A percentile compares a stretch with the other conserved stretches of the same genome.
Conservation (phyloP, 1,139 yeast species). For the Diutina scorzettiae region DNA sequence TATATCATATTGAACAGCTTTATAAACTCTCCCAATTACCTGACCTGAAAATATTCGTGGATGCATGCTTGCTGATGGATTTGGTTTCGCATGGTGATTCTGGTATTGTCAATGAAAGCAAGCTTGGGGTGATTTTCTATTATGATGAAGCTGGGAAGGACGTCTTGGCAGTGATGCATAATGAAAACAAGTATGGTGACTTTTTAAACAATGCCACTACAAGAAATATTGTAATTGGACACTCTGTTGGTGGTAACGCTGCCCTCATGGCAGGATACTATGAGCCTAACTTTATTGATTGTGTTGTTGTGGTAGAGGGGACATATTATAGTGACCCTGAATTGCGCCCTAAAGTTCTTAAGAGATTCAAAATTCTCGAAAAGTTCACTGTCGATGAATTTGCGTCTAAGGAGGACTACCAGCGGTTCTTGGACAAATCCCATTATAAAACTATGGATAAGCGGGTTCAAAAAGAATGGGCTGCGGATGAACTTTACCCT, state of each 20-base stretch:
- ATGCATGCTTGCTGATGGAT: constrained; percentile 40
- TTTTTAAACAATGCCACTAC: not conserved
- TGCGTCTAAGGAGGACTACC: constrained; percentile 26
- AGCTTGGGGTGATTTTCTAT: constrained; percentile 38
- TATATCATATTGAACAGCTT: constrained; percentile 35
- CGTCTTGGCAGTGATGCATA: constrained; percentile 17
- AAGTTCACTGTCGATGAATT: constrained; percentile 22
- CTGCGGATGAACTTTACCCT: constrained; percentile 21
- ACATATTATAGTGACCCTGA: constrained; percentile 28
- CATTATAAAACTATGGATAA: constrained; percentile 37
- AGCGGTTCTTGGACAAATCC: constrained; percentile 24
- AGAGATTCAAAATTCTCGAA: constrained; percentile 16
- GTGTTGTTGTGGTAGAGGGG: constrained; percentile 50
- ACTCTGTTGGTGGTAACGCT: constrained; percentile 61
- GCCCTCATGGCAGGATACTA: constrained; percentile 37
- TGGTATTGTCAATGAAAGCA: constrained; percentile 37
- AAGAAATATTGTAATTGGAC: constrained; percentile 47
- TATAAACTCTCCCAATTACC: constrained; percentile 15
- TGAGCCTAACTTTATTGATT: constrained; percentile 23
- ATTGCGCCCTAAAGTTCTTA: constrained; percentile 8
- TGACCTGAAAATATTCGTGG: constrained; percentile 10
- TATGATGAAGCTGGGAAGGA: constrained; percentile 67
- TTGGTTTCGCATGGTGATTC: constrained; percentile 59
- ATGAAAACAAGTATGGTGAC: not conserved
- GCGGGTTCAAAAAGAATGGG: constrained; percentile 30